Evolutionary conservation across 1,284 basidiomycete genomes (phyloP).

Genomic region (Bondarzewia mesenterica): DNA sequence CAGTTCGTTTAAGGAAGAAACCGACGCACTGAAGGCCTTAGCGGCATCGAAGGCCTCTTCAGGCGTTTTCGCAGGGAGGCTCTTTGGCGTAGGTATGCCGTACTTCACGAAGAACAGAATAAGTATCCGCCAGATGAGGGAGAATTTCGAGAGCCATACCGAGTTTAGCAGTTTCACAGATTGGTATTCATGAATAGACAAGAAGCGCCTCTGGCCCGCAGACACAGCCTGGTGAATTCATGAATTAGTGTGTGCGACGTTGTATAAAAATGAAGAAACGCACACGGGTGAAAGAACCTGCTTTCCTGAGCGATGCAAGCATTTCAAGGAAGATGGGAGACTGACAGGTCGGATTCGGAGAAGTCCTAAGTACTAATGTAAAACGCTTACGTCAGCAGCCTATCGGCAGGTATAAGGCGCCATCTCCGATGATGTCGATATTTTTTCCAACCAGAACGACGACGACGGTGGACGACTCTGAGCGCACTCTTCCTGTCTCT

Average conservation of each 20-base stretch:
- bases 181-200: slow-evolving; percentile 99
- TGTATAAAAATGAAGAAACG: slow-evolving; percentile 17
- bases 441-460: slow-evolving; percentile 45
- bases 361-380: neutral
- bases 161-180: slow-evolving; percentile 93
- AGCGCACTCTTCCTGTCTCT: slow-evolving; percentile 68
- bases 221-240: slow-evolving; percentile 40
- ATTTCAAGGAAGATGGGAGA: slow-evolving; percentile 27
- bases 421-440: no score
- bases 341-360: neutral
- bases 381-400: neutral
- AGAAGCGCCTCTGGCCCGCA: slow-evolving; percentile 83
- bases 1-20: neutral
- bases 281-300: slow-evolving; percentile 53
- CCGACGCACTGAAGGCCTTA: slow-evolving; percentile 70
- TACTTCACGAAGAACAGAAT: slow-evolving; percentile 49
- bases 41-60: slow-evolving; percentile 90
- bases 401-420: neutral
- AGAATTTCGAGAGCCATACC: slow-evolving; percentile 36
- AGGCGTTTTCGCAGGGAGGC: slow-evolving; percentile 80
- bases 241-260: neutral
- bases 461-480: slow-evolving; percentile 56
- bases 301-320: slow-evolving; percentile 57
- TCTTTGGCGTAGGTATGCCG: slow-evolving; percentile 93
- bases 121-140: neutral